phyloP scores from a whole-genome alignment of 148 eudicot genomes.

The Euryodendron excelsum region DNA sequence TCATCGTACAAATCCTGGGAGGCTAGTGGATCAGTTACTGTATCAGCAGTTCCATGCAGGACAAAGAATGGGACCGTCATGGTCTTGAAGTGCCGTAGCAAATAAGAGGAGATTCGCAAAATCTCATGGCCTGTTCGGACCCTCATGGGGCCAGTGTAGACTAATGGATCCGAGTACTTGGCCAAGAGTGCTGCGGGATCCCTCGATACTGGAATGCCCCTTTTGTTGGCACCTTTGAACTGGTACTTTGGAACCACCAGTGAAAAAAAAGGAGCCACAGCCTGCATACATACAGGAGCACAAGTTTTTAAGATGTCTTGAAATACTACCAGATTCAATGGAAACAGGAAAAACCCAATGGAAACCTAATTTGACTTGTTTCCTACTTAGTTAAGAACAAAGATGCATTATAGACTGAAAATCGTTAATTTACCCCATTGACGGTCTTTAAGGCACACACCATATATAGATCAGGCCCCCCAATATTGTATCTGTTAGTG shows the following conservation, averaged over 20 bases:
- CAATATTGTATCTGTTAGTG: too few relatives aligned
- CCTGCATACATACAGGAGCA: constrained; percentile 36
- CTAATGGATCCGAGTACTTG: constrained; percentile 93
- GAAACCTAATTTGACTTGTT: too few relatives aligned
- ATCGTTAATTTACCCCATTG: too few relatives aligned
- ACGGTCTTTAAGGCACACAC: too few relatives aligned
- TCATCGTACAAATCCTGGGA: constrained; percentile 71
- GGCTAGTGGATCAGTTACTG: constrained; percentile 86
- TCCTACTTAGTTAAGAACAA: too few relatives aligned
- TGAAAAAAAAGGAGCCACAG: constrained; percentile 88
- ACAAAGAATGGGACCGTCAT: constrained; percentile 86
- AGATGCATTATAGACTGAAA: too few relatives aligned
- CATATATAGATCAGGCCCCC: too few relatives aligned
- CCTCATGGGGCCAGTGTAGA: constrained; percentile 87
- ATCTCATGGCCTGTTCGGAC: constrained; percentile 92
- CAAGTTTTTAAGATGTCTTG: background rate
- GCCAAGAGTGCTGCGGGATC: constrained; percentile 85
- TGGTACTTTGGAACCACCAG: constrained; percentile 82
- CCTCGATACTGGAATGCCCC: constrained; percentile 81
- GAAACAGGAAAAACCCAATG: background rate
- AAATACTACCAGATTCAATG: background rate
- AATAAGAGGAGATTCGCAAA: constrained; percentile 66
- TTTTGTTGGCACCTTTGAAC: constrained; percentile 90
- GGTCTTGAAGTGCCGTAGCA: constrained; percentile 57
- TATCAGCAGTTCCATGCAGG: constrained; percentile 92